Evolutionary conservation across 176 grass and related monocot species (phyloP), one percentile per base, ranked within the genome.

Genomic region (Carex kokanica): DNA sequence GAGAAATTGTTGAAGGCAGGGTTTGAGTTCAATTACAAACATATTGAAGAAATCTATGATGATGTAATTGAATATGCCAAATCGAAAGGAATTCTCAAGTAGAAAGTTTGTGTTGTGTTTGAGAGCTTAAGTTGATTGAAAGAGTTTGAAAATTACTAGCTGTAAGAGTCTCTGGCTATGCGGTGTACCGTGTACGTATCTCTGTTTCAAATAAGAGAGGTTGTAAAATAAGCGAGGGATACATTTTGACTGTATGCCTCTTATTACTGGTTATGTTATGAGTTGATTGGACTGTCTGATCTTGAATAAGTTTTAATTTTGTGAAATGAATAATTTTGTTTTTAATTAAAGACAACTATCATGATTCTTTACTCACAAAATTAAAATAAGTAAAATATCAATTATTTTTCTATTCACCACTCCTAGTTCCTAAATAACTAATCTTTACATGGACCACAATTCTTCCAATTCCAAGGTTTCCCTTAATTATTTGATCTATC

Each of bases 1-100:
- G 85, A 86, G 67, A 94, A 91, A 74, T 67, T 91, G 32, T 2
- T 67, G 13, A 74, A 70, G 79, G 89, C 74, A 15, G 92, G 89
- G 3, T 94, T 94, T 49, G 55, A 91, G 89, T 94, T 84, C 53
- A 86, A 82, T 16, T 80, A 88, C 83, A 82, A 84, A 38, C 54
- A 47, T 1, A 74, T 94, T 38, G 83, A 91, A 38, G 87, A 88
- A 15, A 83, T 88, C 6, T 88, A 86, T 29, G 80, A 81, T 0
- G 79, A 84, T 25, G 5, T 79, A 8, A 38, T 97, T 20, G 45
- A 52, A 3, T 92, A 87, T 86, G 89, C 85, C 60, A 89, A 85
- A 82, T 62, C 75, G 1, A 56, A 75, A 78, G 91, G 89, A 41
- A 73, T 97, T 49, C 85, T 91, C 43, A 68, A 68, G 23, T 66